Conservation (phyloP, 495 filamentous ascomycete genomes). For the Penicillium angulare region DNA sequence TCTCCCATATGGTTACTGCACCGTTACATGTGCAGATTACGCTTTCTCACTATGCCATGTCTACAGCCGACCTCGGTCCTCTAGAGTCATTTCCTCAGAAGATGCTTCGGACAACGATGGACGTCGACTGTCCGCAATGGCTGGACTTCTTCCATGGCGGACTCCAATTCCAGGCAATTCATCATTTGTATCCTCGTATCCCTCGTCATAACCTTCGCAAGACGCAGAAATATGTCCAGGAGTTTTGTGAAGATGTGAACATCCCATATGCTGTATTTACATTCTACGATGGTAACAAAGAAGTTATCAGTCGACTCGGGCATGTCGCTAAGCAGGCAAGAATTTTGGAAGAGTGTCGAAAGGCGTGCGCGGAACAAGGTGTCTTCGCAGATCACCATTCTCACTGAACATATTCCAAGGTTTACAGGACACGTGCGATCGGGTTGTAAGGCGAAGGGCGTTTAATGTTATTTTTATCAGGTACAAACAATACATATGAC, state of each 20-base stretch:
- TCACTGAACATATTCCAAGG: constrained; percentile 4
- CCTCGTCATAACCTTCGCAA: constrained; percentile 82
- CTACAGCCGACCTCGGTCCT: constrained; percentile 76
- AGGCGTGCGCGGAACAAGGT: constrained; percentile 34
- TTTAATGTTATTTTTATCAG: too few species aligned
- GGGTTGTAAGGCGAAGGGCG: too few species aligned
- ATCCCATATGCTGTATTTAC: constrained; percentile 88
- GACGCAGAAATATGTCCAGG: constrained; percentile 74
- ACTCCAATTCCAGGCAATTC: constrained; percentile 86
- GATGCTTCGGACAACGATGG: constrained; percentile 93
- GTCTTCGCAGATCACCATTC: constrained; percentile 16
- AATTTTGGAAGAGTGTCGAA: constrained; percentile 78
- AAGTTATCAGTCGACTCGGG: constrained; percentile 73
- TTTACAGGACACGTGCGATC: too few species aligned
- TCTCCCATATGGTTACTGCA: constrained; percentile 78
- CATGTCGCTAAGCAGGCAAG: constrained; percentile 80
- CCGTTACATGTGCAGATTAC: constrained; percentile 89
- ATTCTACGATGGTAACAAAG: constrained; percentile 80
- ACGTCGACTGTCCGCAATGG: constrained; percentile 86
- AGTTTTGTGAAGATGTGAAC: constrained; percentile 79
- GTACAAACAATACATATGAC: too few species aligned
- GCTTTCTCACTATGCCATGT: constrained; percentile 91
- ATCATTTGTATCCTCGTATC: constrained; percentile 82
- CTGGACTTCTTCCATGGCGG: constrained; percentile 89
- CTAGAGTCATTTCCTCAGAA: constrained; percentile 84